Evolutionary conservation across 108 stramenopile genomes (phyloP), one percentile per base, ranked within the genome.

Genomic region (Skeletonema menzelii): DNA sequence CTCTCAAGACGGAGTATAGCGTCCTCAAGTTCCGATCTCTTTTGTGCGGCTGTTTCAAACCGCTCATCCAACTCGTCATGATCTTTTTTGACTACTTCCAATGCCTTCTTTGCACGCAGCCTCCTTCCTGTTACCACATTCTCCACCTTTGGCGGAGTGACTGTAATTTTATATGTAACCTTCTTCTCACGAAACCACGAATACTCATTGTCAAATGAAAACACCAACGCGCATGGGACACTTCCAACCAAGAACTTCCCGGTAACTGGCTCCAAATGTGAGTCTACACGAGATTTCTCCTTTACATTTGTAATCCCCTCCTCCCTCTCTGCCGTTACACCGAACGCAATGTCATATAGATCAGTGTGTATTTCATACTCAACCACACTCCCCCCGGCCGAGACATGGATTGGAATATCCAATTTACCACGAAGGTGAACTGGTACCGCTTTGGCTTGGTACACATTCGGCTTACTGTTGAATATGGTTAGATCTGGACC

Each of bases 161-260:
- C 86, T 5, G 85, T 91, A 56, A 93, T 89, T 38, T 73, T 80
- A 72, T 95, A 95, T 13, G 80, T 82, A 14, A 95, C 76, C 22
- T 70, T 71, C 87, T 96, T 96, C 64, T 92, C 89, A 19, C 90
- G 82, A 67, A 93, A 87, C 95, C 95, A 96, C 40, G 91, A 92
- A 71, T 88, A 96, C 20, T 89, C 87, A 80, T 96, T 96, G 67
- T 91, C 91, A 68, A 91, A 93, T 14, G 79, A 73, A 80, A 96
- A 92, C 4, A 86, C 70, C 7, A 93, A 58, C 35, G 87, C 76
- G 66, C 92, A 95, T 28, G 95, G 95, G 11, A 93, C 95, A 14
- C 83, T 76, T 4, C 92, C 92, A 8, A 95, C 95, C 13, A 95
- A 74, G 66, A 95, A 95, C 67, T 91, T 93, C 0, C 92, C 92